These are phyloP conservation scores for Parasarocladium wereldwijsianum DNA, from an alignment of 2,329 filamentous ascomycete genomes.

Conservation along the genomic window DNA sequence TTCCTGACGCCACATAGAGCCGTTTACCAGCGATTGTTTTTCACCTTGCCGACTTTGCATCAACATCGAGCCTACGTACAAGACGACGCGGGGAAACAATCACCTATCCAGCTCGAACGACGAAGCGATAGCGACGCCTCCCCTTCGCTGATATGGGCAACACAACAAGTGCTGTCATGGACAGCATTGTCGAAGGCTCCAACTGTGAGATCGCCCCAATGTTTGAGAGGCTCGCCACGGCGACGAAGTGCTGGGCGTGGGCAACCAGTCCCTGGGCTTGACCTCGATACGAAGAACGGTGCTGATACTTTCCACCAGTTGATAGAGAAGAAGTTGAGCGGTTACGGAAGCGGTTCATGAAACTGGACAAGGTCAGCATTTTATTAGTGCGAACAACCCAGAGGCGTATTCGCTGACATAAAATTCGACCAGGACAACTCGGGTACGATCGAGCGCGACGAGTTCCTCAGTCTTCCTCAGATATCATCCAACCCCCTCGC, in stretches of 20 bases:
- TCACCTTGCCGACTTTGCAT: neutral
- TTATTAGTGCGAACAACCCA: slow-evolving; percentile 4
- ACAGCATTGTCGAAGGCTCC: slow-evolving; percentile 89
- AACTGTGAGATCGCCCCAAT: slow-evolving; percentile 61
- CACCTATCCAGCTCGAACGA: slow-evolving; percentile 2
- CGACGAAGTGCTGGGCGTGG: too few relatives aligned
- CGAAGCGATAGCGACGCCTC: neutral
- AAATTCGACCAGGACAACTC: slow-evolving; percentile 72
- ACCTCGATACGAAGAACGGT: neutral
- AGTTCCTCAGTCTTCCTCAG: slow-evolving; percentile 92
- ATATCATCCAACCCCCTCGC: slow-evolving; percentile 96
- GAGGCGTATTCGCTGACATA: slow-evolving; percentile 5
- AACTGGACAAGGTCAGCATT: slow-evolving; percentile 75
- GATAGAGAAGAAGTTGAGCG: slow-evolving; percentile 95
- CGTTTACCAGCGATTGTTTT: neutral
- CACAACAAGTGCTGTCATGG: slow-evolving; percentile 61
- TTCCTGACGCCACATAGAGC: too few relatives aligned
- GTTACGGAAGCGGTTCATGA: slow-evolving; percentile 96
- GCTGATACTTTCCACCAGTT: too few relatives aligned
- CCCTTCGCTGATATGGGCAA: slow-evolving; percentile 42
- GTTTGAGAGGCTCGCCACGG: too few relatives aligned
- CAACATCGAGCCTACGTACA: neutral
- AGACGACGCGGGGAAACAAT: neutral
- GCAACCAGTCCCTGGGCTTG: neutral
- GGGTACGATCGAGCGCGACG: slow-evolving; percentile 94